Base-by-base conservation (phyloP, 768 basidiomycete genomes). In the Auricularia cornea region DNA sequence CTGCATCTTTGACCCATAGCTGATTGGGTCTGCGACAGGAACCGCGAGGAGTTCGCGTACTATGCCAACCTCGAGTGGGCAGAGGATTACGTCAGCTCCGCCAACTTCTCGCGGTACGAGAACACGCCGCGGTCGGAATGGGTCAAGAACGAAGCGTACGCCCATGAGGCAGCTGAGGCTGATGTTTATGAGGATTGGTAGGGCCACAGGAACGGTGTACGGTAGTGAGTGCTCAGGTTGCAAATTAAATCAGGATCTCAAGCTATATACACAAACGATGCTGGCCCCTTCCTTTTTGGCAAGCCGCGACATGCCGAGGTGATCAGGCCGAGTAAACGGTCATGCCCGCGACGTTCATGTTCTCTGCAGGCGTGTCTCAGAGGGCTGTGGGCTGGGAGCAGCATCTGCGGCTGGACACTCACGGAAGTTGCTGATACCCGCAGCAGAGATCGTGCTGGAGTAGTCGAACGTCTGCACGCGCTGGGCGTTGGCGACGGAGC, bases 401-500 rank as follows among this genome's bases (percentile, higher is more conserved):
- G 8, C 10, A 14, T 38, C 35, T 8, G 16, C 10, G 10, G 35
- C 35, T 14, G 2, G 16, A 38, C 35, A 38, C 35, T 10, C 16
- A 38, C 35, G 0, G 35, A 38, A 38, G 35, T 8, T n/a, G n/a
- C n/a, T 8, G 16, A 38, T 38, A 14, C 35, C 35, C 35, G 35
- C 35, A 38, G 35, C 8, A 38, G 44, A 44, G 18, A 60, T 38
- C 2, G 29, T 48, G 23, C 28, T 38, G 3, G 51, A 35, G 57
- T 59, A 62, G 44, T 35, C 56, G 59, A 66, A 64, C 26, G 52
- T 23, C 41, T 66, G 66, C 14, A 62, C 30, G 5, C 54, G 60
- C 29, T 32, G 48, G 6, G 70, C 69, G 57, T 74, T 60, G 10
- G 79, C 79, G 14, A 77, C 75, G 3, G 70, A 78, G 52, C 73